These are phyloP conservation scores for Aspergillus fumigatus DNA, from an alignment of 2,329 filamentous ascomycete species.

Conservation along the genomic window DNA sequence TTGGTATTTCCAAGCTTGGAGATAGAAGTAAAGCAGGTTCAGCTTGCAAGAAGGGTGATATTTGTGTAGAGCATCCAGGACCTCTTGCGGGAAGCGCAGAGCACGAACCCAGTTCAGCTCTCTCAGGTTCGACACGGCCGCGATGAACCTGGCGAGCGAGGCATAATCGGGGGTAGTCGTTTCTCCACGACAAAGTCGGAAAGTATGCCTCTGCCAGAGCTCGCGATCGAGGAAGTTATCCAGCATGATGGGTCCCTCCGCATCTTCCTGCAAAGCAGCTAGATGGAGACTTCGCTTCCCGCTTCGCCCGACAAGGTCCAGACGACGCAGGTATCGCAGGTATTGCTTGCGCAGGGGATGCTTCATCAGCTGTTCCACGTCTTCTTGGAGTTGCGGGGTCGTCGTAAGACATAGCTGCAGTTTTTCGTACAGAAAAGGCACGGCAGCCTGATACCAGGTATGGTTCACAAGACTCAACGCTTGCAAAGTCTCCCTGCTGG, in stretches of 20 bases:
- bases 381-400: neutral
- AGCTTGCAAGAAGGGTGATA: neutral
- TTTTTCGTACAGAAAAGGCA: neutral
- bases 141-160: neutral
- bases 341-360: neutral
- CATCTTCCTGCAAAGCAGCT: neutral
- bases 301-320: neutral
- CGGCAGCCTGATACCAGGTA: neutral
- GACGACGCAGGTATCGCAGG: neutral
- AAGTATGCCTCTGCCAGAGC: neutral
- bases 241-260: neutral
- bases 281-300: neutral
- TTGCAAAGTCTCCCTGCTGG: neutral
- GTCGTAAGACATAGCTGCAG: neutral
- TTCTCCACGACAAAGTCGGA: neutral
- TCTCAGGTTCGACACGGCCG: neutral
- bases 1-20: neutral
- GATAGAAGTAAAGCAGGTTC: neutral
- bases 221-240: neutral
- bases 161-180: neutral
- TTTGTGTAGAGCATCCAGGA: neutral
- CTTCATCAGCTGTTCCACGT: neutral
- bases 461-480: neutral
- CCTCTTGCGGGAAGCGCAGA: neutral
- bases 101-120: neutral